These are phyloP conservation scores for Yamadazyma blattariae DNA, from an alignment of 1,139 yeast genomes.

Conservation along the genomic window DNA sequence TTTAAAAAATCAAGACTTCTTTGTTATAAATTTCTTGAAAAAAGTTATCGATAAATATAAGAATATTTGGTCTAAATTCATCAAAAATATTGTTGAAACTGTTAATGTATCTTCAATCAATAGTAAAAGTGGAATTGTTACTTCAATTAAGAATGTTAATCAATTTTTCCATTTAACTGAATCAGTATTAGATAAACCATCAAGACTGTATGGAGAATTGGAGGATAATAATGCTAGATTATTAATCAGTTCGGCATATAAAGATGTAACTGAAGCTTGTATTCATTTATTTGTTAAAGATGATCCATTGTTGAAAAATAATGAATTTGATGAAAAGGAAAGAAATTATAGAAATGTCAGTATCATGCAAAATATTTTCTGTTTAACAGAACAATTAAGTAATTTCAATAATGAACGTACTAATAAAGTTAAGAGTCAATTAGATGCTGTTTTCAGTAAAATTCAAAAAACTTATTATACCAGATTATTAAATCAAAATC, in stretches of 20 bases:
- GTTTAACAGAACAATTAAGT: constrained; percentile 50
- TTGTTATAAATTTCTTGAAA: constrained; percentile 48
- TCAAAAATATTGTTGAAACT: constrained; percentile 51
- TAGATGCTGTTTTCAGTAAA: constrained; percentile 46
- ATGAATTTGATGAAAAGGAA: constrained; percentile 56
- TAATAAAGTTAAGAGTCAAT: constrained; percentile 39
- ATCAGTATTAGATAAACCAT: constrained; percentile 26
- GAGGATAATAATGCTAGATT: constrained; percentile 26
- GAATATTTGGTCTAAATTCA: constrained; percentile 57
- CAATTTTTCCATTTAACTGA: constrained; percentile 36
- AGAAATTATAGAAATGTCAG: constrained; percentile 56
- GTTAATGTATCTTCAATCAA: constrained; percentile 50
- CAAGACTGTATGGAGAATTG: constrained; percentile 15
- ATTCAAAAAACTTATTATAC: constrained; percentile 44
- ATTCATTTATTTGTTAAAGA: constrained; percentile 37
- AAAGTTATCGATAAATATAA: constrained; percentile 52
- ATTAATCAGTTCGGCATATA: constrained; percentile 42
- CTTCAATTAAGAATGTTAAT: constrained; percentile 32
- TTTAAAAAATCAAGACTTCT: constrained; percentile 63
- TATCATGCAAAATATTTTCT: constrained; percentile 61
- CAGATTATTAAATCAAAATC: constrained; percentile 38
- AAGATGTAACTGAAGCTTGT: constrained; percentile 31
- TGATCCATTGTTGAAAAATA: constrained; percentile 44
- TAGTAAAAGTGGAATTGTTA: constrained; percentile 41
- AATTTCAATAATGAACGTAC: constrained; percentile 26